phyloP scores from a whole-genome alignment of 345 rosid species.

The Syzygium grande region DNA sequence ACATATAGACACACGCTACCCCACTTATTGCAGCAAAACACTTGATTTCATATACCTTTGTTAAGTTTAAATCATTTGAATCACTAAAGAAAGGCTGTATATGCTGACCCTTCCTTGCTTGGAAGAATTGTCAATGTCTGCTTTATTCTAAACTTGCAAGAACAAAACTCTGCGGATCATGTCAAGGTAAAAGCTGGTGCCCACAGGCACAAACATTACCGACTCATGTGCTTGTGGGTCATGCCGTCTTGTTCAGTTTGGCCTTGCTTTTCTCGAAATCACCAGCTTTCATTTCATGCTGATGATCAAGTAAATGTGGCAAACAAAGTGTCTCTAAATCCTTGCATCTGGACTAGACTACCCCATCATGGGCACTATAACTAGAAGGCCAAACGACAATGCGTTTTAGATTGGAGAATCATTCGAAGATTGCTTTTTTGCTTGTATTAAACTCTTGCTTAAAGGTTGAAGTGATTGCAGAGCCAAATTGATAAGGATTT shows the following conservation, averaged over 20 bases:
- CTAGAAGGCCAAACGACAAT: conserved; percentile 10
- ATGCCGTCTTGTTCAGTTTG: neutral
- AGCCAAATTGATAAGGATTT: neutral
- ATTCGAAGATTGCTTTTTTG: neutral
- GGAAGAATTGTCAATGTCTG: neutral
- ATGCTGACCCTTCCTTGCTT: neutral
- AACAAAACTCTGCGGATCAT: neutral
- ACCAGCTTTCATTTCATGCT: neutral
- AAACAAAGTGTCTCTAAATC: neutral
- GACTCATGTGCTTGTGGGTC: neutral
- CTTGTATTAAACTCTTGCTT: neutral
- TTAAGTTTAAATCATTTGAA: neutral
- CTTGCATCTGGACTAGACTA: neutral
- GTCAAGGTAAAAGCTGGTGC: neutral
- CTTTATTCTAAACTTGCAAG: neutral
- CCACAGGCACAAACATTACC: neutral
- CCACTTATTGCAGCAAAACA: neutral
- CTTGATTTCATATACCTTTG: neutral
- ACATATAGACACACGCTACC: neutral
- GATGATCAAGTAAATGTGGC: neutral
- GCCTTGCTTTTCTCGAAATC: neutral
- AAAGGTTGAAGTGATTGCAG: neutral
- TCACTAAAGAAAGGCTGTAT: neutral
- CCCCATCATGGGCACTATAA: conserved; percentile 14
- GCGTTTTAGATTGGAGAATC: conserved; percentile 14